Evolutionary conservation across 805 yeast species (phyloP).

Genomic region (Ogataea paraovalis): DNA sequence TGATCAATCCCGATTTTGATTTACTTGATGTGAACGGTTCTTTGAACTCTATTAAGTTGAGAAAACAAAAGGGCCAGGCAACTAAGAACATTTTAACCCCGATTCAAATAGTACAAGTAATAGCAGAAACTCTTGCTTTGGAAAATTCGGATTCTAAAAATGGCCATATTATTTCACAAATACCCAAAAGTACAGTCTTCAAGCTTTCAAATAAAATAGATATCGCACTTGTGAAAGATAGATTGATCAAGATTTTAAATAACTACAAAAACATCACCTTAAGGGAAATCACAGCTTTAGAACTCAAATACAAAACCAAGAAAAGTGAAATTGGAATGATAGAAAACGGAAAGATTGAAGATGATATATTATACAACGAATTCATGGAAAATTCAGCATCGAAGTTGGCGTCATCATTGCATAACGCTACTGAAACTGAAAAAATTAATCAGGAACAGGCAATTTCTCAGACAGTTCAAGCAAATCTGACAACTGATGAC

Average conservation of each 20-base stretch:
- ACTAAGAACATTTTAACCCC: slow-evolving; percentile 27
- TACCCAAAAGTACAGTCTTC: slow-evolving; percentile 32
- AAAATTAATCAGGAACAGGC: background rate
- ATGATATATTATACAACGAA: slow-evolving; percentile 28
- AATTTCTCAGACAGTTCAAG: background rate
- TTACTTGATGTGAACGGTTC: slow-evolving; percentile 29
- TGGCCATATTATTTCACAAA: slow-evolving; percentile 30
- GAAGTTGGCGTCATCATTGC: background rate
- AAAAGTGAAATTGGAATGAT: slow-evolving; percentile 38
- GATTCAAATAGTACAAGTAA: slow-evolving; percentile 33
- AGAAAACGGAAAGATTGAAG: slow-evolving; percentile 39
- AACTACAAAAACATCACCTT: slow-evolving; percentile 31
- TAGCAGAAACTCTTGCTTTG: slow-evolving; percentile 33
- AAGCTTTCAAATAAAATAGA: slow-evolving; percentile 29
- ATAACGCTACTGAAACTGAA: background rate
- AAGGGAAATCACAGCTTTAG: slow-evolving; percentile 36
- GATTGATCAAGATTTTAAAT: slow-evolving; percentile 31
- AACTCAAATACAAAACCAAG: slow-evolving; percentile 32
- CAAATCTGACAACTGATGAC: too few species aligned
- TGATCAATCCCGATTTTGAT: slow-evolving; percentile 34
- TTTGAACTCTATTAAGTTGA: slow-evolving; percentile 18
- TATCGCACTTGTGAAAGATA: slow-evolving; percentile 30
- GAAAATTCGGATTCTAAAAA: slow-evolving; percentile 25
- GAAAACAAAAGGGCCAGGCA: slow-evolving; percentile 17
- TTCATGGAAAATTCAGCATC: slow-evolving; percentile 11